Evolutionary conservation across 2,329 filamentous ascomycete species (phyloP).

Genomic region (Ophiostoma pallidulum): DNA sequence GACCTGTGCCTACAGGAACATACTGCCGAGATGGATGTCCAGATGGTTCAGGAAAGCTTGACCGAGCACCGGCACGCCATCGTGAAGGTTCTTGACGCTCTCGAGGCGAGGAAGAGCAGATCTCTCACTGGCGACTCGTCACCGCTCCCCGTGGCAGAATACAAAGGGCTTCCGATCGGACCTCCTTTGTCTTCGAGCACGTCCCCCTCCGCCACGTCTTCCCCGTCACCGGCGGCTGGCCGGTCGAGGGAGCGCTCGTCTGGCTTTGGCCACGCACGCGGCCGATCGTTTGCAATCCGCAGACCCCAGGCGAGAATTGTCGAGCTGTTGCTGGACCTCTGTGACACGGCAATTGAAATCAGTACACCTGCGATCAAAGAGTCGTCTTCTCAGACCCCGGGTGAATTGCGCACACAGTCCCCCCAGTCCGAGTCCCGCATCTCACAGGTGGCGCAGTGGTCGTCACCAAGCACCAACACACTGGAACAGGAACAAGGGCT

Average conservation of each 20-base stretch:
- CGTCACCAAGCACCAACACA: constrained; percentile 83
- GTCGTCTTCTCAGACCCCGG: constrained; percentile 51
- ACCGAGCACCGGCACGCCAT: constrained; percentile 90
- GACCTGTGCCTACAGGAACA: constrained; percentile 95
- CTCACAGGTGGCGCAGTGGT: constrained; percentile 91
- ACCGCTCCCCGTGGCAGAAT: constrained; percentile 57
- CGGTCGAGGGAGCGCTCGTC: constrained; percentile 61
- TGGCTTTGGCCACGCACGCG: constrained; percentile 69
- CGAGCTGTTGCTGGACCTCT: constrained; percentile 86
- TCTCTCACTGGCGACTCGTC: constrained; percentile 41
- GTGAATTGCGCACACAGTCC: constrained; percentile 84
- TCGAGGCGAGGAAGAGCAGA: constrained; percentile 69
- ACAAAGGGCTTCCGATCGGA: constrained; percentile 81
- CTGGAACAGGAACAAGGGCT: constrained; percentile 90
- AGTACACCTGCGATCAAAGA: constrained; percentile 92
- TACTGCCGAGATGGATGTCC: constrained; percentile 93
- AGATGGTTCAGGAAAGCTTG: constrained; percentile 86
- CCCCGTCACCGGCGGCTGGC: constrained; percentile 61
- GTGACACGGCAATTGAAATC: constrained; percentile 91
- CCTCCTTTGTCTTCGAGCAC: constrained; percentile 56
- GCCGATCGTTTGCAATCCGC: constrained; percentile 82
- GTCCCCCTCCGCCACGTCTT: constrained; percentile 35
- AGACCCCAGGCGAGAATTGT: constrained; percentile 87
- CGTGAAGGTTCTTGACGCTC: constrained; percentile 85
- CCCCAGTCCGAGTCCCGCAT: constrained; percentile 94